Conservation (phyloP, 2,329 filamentous ascomycete species). For the Didymella exigua region DNA sequence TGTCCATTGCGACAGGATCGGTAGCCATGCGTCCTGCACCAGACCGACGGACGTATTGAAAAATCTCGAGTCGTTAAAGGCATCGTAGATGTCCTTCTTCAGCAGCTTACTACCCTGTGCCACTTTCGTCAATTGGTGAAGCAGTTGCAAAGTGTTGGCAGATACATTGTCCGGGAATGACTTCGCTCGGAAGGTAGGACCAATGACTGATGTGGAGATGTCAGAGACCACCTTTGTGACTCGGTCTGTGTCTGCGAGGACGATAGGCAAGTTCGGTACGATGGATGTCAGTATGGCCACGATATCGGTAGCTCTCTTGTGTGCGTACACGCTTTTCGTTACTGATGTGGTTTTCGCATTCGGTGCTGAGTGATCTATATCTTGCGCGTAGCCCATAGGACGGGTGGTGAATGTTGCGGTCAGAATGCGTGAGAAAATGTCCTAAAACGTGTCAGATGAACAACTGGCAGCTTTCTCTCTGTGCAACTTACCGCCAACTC, state of each 20-base stretch:
- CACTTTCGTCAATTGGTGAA: slow-evolving; percentile 78
- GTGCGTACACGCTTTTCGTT: slow-evolving; percentile 48
- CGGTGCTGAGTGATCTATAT: slow-evolving; percentile 51
- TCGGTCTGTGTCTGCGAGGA: slow-evolving; percentile 84
- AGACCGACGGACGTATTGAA: slow-evolving; percentile 72
- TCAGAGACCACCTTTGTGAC: slow-evolving; percentile 76
- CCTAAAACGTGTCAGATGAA: slow-evolving; percentile 57
- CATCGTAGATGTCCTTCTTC: slow-evolving; percentile 91
- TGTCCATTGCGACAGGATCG: slow-evolving; percentile 82
- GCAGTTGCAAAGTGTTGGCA: slow-evolving; percentile 69
- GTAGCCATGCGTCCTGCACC: slow-evolving; percentile 77
- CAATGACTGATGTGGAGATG: slow-evolving; percentile 83
- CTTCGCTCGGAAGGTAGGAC: slow-evolving; percentile 81
- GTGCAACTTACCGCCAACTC: slow-evolving; percentile 76
- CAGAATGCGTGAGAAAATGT: slow-evolving; percentile 84
- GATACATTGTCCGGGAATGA: slow-evolving; percentile 85
- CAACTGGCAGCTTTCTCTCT: slow-evolving; percentile 18
- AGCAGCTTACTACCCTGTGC: slow-evolving; percentile 84
- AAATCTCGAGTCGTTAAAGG: slow-evolving; percentile 87
- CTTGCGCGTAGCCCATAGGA: slow-evolving; percentile 73
- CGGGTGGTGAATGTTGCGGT: slow-evolving; percentile 94
- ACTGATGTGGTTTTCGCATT: slow-evolving; percentile 25
- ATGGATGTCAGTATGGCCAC: slow-evolving; percentile 79
- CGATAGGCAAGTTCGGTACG: slow-evolving; percentile 78
- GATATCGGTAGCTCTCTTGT: slow-evolving; percentile 63